Evolutionary conservation across 2,329 filamentous ascomycete species (phyloP), one percentile per base, ranked within the genome.

Genomic region (Colletotrichum sp.): DNA sequence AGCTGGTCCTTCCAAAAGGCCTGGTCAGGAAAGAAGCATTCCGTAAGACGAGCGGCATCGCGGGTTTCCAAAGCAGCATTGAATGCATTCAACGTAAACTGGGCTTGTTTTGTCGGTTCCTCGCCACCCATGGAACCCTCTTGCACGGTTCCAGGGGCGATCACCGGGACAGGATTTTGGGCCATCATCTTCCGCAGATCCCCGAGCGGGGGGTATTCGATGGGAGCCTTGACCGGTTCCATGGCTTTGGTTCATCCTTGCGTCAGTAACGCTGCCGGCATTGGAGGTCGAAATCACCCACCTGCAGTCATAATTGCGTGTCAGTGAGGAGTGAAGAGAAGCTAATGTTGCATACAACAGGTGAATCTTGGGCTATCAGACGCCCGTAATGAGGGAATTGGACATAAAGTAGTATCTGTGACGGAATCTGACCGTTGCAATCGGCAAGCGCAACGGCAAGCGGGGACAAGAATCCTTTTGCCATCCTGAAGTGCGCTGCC

Each of bases 1-100:
- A 77, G 65, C 16, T 60, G 72, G 15, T 77, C 74, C 21, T 65
- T 65, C 71, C 74, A 77, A 28, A 63, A 70, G 1, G 65, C 67
- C n/a, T 70, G 60, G 6, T 57, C 21, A 15, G 48, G 24, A 24
- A 43, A 65, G 58, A 74, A 74, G 48, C 69, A 66, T n/a, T 34
- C 15, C 48, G 32, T 34, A 10, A 71, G 16, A 34, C 15, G n/a
- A 9, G 24, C n/a, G 12, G 5, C 43, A 24, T 71, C 32, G 16
- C 28, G 36, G 6, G 43, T 10, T 21, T 26, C 12, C 60, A 71
- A 32, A 26, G 69, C 69, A 55, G 36, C 12, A 7, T 36, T 66
- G 30, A 71, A 16, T 30, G 21, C 18, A 10, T 32, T n/a, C 2
- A 66, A 18, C 7, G n/a, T 16, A 8, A 21, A 9, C 15, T 28